Evolutionary conservation across 768 basidiomycete species (phyloP).

Genomic region (Russula compacta): DNA sequence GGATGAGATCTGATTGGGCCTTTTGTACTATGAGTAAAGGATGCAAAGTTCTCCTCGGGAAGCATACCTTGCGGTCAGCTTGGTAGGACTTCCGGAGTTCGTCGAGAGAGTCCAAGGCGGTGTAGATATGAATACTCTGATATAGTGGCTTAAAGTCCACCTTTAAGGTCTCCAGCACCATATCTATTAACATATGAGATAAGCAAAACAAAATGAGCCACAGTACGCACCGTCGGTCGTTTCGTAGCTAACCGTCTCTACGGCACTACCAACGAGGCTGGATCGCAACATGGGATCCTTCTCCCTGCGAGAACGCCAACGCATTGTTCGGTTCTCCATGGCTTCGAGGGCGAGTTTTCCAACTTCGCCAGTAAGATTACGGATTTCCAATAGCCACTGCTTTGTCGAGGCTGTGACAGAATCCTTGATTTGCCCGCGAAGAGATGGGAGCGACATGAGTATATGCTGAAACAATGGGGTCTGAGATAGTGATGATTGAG

Average conservation of each 20-base stretch:
- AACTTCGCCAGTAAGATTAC: conserved; percentile 79
- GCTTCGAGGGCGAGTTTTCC: conserved; percentile 82
- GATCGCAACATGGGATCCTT: conserved; percentile 70
- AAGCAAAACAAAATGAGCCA: neutral
- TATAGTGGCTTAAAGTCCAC: conserved; percentile 95
- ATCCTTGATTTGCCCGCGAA: conserved; percentile 82
- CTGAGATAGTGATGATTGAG: conserved; percentile 79
- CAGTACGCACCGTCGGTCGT: conserved; percentile 78
- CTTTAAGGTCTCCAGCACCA: conserved; percentile 75
- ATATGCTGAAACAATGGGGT: conserved; percentile 92
- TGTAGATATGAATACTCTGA: conserved; percentile 96
- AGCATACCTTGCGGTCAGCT: conserved; percentile 81
- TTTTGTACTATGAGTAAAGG: conserved; percentile 25
- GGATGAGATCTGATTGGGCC: conserved; percentile 96
- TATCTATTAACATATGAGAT: conserved; percentile 41
- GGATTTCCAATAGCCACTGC: conserved; percentile 92
- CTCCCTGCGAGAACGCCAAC: conserved; percentile 79
- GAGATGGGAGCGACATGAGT: conserved; percentile 82
- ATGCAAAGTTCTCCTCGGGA: neutral
- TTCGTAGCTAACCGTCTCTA: conserved; percentile 87
- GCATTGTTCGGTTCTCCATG: conserved; percentile 75
- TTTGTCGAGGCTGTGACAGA: conserved; percentile 93
- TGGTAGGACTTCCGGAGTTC: conserved; percentile 90
- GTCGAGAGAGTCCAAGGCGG: conserved; percentile 80
- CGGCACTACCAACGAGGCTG: conserved; percentile 81